These are phyloP conservation scores for Clitocybe nebularis DNA, from an alignment of 1,284 basidiomycete species.

Conservation along the genomic window DNA sequence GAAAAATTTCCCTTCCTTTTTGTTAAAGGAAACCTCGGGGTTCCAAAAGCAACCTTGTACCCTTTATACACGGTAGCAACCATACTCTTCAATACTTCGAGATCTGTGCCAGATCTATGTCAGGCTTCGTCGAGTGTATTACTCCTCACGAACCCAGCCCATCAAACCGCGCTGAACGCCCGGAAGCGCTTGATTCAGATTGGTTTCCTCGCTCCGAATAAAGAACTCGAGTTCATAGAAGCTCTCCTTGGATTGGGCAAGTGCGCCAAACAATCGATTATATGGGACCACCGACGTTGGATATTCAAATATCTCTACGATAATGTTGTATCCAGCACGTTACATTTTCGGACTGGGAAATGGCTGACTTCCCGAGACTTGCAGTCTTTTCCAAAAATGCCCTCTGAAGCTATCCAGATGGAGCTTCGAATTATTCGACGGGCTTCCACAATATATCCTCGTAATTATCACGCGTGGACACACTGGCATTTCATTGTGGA, in stretches of 20 bases:
- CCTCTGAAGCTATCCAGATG: constrained; percentile 27
- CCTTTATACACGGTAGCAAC: constrained; percentile 45
- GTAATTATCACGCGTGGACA: constrained; percentile 68
- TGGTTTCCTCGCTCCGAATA: constrained; percentile 28
- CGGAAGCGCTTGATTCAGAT: constrained; percentile 47
- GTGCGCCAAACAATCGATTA: constrained; percentile 55
- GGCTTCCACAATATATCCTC: constrained; percentile 56
- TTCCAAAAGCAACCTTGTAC: constrained; percentile 55
- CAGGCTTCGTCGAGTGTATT: constrained; percentile 40
- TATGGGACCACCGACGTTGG: constrained; percentile 70
- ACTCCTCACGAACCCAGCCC: constrained; percentile 62
- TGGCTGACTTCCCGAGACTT: constrained; percentile 24
- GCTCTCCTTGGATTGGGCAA: constrained; percentile 48
- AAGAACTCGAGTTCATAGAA: constrained; percentile 46
- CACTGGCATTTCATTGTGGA: constrained; percentile 50
- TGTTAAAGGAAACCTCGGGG: constrained; percentile 55
- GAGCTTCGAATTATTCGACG: constrained; percentile 44
- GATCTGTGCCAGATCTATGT: constrained; percentile 15
- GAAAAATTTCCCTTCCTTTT: constrained; percentile 52
- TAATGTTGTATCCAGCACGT: constrained; percentile 7
- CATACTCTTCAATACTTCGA: constrained; percentile 28
- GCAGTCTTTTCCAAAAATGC: constrained; percentile 25
- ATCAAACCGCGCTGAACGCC: constrained; percentile 59
- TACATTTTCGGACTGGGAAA: constrained; percentile 4
- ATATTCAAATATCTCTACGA: constrained; percentile 36